Base-by-base conservation (phyloP, 1,284 basidiomycete species). In the Xerocomus alliaceus region DNA sequence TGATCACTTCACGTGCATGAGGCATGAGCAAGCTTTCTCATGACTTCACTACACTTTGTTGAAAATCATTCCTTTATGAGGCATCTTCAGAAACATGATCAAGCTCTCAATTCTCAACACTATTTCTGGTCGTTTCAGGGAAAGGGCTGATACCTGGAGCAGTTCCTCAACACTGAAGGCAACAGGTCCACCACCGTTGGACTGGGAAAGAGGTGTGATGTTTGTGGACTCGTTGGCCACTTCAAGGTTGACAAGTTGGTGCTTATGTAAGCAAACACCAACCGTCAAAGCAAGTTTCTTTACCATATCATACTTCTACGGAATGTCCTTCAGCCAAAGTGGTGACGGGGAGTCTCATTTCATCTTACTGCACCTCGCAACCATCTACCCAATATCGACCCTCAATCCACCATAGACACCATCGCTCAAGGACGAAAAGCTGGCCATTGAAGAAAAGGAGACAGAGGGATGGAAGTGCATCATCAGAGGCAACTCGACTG, bases 341-440 rank as follows among this genome's bases (percentile, higher is more conserved):
- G n/a, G n/a, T n/a, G n/a, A n/a, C n/a, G n/a, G n/a, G n/a, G n/a
- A n/a, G n/a, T n/a, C n/a, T n/a, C 92, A 95, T 68, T 95, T 94
- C 72, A 91, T 94, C 65, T 80, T 95, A 4, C 92, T 92, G 0
- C 85, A 90, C 69, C 85, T 95, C 70, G 87, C 87, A 35, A 93
- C 89, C 28, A 87, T 94, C 29, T 97, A 95, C 73, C 93, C 92
- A 1, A 95, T 96, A 72, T 91, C 89, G 39, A 86, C 90, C 4
- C 69, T 87, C 20, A 91, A 90, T 56, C 92, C 93, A 22, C 93
- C 93, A 4, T 92, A 86, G 53, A 91, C 86, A 9, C 87, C 88
- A 0, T 84, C 83, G 9, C 81, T 93, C 56, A 87, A 90, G 77
- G 87, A 92, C 60, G 88, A 91, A 78, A 90, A 91, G 75, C 84